phyloP scores from a whole-genome alignment of 371 early-diverging fungal genomes.

The Mucor piriformis region DNA sequence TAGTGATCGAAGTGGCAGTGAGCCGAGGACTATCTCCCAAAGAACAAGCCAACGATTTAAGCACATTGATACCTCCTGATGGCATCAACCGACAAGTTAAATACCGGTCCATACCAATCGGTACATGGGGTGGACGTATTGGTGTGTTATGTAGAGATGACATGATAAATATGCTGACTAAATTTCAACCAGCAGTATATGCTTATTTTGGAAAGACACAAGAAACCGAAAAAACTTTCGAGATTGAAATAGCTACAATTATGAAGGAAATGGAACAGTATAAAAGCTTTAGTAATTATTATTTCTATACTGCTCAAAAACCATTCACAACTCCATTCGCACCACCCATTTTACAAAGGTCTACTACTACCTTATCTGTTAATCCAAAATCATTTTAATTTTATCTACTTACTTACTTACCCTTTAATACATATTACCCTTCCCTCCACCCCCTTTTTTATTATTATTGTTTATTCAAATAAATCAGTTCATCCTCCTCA shows the following conservation, averaged over 20 bases:
- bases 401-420: not conserved
- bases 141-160: slow-evolving; percentile 38
- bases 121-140: slow-evolving; percentile 39
- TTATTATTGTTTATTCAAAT: no score
- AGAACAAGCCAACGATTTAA: slow-evolving; percentile 12
- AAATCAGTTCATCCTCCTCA: no score
- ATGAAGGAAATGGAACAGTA: slow-evolving; percentile 32
- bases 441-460: no score
- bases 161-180: slow-evolving; percentile 28
- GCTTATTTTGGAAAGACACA: slow-evolving; percentile 3
- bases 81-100: slow-evolving; percentile 25
- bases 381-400: slow-evolving; percentile 17
- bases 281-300: slow-evolving; percentile 30
- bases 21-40: slow-evolving; percentile 23
- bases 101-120: slow-evolving; percentile 39
- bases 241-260: slow-evolving; percentile 2
- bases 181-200: slow-evolving; percentile 17
- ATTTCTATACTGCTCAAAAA: slow-evolving; percentile 28
- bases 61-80: slow-evolving; percentile 19
- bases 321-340: slow-evolving; percentile 1
- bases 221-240: slow-evolving; percentile 8
- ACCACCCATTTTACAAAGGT: not conserved
- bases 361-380: slow-evolving; percentile 2
- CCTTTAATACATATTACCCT: not conserved
- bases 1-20: slow-evolving; percentile 23